Evolutionary conservation across 2,329 filamentous ascomycete genomes (phyloP).

Genomic region (Ilyonectria sp.): DNA sequence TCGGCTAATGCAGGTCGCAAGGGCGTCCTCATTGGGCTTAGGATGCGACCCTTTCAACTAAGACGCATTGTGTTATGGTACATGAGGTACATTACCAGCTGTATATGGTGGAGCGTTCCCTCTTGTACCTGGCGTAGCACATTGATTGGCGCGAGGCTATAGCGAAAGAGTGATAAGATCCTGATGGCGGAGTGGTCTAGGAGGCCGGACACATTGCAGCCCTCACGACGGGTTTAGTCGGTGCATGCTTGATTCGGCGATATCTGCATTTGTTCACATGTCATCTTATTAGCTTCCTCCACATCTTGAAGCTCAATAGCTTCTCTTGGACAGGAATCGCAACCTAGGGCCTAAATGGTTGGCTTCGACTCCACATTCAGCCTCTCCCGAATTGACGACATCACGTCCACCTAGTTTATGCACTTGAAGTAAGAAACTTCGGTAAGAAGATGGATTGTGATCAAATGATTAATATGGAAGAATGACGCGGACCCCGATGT

Average conservation of each 20-base stretch:
- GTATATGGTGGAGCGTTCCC: too few species aligned
- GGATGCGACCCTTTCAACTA: constrained; percentile 38
- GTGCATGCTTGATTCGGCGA: background rate
- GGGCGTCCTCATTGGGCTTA: constrained; percentile 39
- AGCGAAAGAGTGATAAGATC: background rate
- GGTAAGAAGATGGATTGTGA: too few species aligned
- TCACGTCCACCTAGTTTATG: too few species aligned
- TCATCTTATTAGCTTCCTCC: background rate
- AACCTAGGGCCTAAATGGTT: constrained; percentile 38
- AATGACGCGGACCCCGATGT: too few species aligned
- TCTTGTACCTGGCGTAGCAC: too few species aligned
- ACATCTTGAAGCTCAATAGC: background rate
- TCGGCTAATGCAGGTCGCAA: constrained; percentile 38
- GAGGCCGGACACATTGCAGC: too few species aligned
- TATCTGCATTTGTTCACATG: background rate
- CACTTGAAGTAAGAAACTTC: too few species aligned
- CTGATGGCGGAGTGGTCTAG: too few species aligned
- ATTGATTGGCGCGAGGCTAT: background rate
- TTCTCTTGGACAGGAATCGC: constrained; percentile 23
- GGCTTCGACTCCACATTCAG: background rate
- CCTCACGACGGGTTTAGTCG: too few species aligned
- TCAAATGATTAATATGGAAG: too few species aligned
- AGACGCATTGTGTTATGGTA: too few species aligned
- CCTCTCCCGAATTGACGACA: background rate
- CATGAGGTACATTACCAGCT: too few species aligned